Evolutionary conservation across 192 early-diverging fungal genomes (phyloP), one percentile per base, ranked within the genome.

Genomic region (Podila epigama): DNA sequence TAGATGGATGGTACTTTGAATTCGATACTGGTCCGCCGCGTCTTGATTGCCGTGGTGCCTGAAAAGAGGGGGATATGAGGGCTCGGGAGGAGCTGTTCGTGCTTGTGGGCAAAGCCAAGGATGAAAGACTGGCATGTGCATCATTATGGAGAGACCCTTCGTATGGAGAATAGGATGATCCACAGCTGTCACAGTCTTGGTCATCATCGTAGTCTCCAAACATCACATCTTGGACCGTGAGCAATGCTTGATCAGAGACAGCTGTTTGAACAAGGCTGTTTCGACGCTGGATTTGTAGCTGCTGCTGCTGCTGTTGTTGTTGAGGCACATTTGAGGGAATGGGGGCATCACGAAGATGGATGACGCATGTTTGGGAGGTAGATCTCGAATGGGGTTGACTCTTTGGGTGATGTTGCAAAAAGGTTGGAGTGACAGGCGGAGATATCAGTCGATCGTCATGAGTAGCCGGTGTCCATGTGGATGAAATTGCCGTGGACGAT

Each of bases 161-260:
- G 11, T 48, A 20, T 11, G 66, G 71, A 1, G 64, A 67, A 6
- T 51, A 68, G 6, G 22, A 16, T 18, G 53, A 27, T 44, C 54
- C 44, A n/a, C 60, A 32, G 31, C 59, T 59, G 36, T 77, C 72
- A 13, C 29, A 50, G 25, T 41, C 48, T 13, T 35, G 18, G 32
- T 37, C 65, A 52, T 28, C 34, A 33, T 68, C 66, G 11, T 68
- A 32, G 32, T 54, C 65, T n/a, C n/a, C n/a, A n/a, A n/a, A n/a
- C n/a, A n/a, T n/a, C 1, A 68, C 50, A 60, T 77, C 72, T 39
- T 68, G 72, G 35, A 42, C 60, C 8, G 65, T 77, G 50, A 68
- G 37, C 1, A 68, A 40, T 1, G 53, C 65, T 22, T 63, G 72
- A 36, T 77, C 72, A 18, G 72, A 68, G 1, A 68, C 66, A 18